Percentiles rank a stretch among this genome's conserved stretches.
Evolutionary conservation across 345 rosid genomes (phyloP).

Genomic region (Nephelium lappaceum): DNA sequence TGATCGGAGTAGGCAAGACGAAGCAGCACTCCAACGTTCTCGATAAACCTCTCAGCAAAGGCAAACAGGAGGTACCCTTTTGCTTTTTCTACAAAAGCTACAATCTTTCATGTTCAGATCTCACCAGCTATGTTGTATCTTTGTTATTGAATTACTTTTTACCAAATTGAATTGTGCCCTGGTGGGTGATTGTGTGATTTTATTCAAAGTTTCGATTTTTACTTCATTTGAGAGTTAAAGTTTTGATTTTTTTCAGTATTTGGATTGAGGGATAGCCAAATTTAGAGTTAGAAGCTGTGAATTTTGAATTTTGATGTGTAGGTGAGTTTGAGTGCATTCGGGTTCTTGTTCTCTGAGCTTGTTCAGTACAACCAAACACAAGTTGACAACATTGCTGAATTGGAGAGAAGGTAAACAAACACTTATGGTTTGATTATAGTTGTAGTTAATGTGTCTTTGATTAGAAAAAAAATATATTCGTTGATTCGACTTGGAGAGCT

Average conservation of each 20-base stretch:
- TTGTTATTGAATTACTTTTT: too few species aligned
- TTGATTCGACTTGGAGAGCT: neutral
- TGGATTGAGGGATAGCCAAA: neutral
- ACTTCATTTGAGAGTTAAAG: too few species aligned
- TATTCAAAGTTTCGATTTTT: neutral
- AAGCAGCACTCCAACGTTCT: conserved; percentile 95
- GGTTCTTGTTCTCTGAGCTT: conserved; percentile 74
- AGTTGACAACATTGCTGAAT: conserved; percentile 93
- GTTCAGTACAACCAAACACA: conserved; percentile 97
- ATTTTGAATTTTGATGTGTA: conserved; percentile 18
- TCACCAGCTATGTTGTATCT: too few species aligned
- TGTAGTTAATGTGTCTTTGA: too few species aligned
- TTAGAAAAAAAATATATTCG: too few species aligned
- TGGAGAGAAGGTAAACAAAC: conserved; percentile 74
- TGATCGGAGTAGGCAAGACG: conserved; percentile 96
- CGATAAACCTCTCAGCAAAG: conserved; percentile 95
- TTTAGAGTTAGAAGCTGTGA: neutral
- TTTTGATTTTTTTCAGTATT: too few species aligned
- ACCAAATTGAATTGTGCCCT: too few species aligned
- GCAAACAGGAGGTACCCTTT: conserved; percentile 81
- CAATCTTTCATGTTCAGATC: too few species aligned
- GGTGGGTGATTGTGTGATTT: too few species aligned
- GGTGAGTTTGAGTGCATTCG: conserved; percentile 67
- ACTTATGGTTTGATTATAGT: neutral
- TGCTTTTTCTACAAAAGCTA: too few species aligned